Evolutionary conservation across 805 yeast genomes (phyloP).

Genomic region (Cyberlindnera misumaiensis): DNA sequence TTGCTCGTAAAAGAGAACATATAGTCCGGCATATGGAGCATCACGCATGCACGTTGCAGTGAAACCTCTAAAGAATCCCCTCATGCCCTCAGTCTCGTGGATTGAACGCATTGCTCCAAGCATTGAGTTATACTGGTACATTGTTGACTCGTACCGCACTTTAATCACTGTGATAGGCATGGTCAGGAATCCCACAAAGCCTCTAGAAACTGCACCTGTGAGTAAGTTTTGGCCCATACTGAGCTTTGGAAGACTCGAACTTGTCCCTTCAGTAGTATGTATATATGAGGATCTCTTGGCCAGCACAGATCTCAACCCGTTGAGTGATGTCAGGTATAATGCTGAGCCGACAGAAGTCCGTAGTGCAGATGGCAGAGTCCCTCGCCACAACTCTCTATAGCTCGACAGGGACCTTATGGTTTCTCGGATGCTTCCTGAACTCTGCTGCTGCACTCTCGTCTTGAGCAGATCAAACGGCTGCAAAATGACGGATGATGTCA

Average conservation of each 20-base stretch:
- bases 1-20: conserved; percentile 78
- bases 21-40: conserved; percentile 94
- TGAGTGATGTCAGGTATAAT: conserved; percentile 69
- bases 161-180: conserved; percentile 94
- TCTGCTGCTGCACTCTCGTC: conserved; percentile 72
- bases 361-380: conserved; percentile 84
- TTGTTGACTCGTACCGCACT: conserved; percentile 79
- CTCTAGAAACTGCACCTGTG: conserved; percentile 76
- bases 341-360: conserved; percentile 91
- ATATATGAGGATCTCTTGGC: conserved; percentile 26
- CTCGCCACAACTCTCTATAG: conserved; percentile 70
- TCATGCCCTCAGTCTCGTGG: conserved; percentile 41
- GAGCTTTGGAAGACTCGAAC: conserved; percentile 61
- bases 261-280: conserved; percentile 5
- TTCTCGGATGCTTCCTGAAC: conserved; percentile 24
- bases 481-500: conserved; percentile 68
- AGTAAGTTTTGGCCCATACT: conserved; percentile 60
- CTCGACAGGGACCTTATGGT: conserved; percentile 35
- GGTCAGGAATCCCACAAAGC: conserved; percentile 74
- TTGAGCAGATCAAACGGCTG: conserved; percentile 90
- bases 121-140: conserved; percentile 64
- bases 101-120: conserved; percentile 54
- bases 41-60: conserved; percentile 84
- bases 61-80: conserved; percentile 81
- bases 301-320: conserved; percentile 47